Evolutionary conservation across 2,329 filamentous ascomycete species (phyloP), one percentile per base, ranked within the genome.

Genomic region (Neonectria coccinea): DNA sequence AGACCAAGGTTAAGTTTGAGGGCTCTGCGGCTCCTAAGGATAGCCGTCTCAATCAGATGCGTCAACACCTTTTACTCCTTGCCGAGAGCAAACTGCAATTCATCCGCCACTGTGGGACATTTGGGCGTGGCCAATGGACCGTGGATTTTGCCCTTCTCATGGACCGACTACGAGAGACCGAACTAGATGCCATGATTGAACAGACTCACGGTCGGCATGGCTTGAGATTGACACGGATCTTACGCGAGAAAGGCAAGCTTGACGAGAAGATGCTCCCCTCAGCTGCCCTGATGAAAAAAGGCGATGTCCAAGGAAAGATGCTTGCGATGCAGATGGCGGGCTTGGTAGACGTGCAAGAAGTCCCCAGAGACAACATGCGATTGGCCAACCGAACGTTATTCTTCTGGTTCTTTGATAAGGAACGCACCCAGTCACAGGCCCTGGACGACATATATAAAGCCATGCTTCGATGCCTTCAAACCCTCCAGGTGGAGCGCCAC

Each of bases 281-380:
- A 54, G 85, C 94, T 60, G 92, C 92, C 57, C 87, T 99, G 65
- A 91, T 97, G 83, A 91, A 91, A 62, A 92, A 95, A 73, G 89
- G 91, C 62, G 93, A 97, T 57, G 88, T 98, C 25, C 92, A 96
- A 51, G 89, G 91, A 62, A 91, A 94, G 67, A 90, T 98, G 79
- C 90, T 92, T 14, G 89, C 90, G 66, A 92, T 99, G 86, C 92
- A 97, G 71, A 90, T 93, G 77, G 89, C 89, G 18, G 95, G 96
- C 2, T 90, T 96, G 65, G 89, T 97, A 12, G 93, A 98, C 70
- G 88, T 97, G 6, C 96, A 99, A 78, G 96, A 99, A 81, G 91
- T 99, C 1, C 96, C 96, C 1, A 92, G 92, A 69, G 95, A 98
- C 74, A 91, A 91, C 69, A 91, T 90, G 66, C 90, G 94, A 36